A percentile compares a stretch with the other conserved stretches of the same genome.
phyloP scores from a whole-genome alignment of 2,329 filamentous ascomycete species.

The Fusarium metavorans region DNA sequence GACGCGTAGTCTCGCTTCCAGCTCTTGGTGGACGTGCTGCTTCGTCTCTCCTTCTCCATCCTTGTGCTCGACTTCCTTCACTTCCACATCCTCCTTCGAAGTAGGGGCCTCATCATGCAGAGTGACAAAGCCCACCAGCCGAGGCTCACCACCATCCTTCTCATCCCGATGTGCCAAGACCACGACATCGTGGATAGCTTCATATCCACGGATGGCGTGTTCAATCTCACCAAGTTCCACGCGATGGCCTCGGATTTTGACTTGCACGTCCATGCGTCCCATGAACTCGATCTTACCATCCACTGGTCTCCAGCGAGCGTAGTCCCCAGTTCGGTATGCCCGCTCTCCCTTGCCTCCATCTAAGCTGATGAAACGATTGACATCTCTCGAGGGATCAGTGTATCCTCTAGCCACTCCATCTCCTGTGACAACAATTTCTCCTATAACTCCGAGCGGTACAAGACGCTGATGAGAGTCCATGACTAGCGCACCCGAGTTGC shows the following conservation, averaged over 20 bases:
- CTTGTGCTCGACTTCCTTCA: background rate
- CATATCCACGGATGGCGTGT: conserved; percentile 24
- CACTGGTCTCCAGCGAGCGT: conserved; percentile 27
- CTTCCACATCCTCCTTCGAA: background rate
- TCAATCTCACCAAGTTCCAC: conserved; percentile 38
- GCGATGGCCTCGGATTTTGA: conserved; percentile 48
- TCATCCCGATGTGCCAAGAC: conserved; percentile 26
- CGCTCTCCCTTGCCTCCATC: background rate
- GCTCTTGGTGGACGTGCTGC: background rate
- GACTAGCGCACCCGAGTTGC: conserved; percentile 38
- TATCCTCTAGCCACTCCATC: conserved; percentile 35
- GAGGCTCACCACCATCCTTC: conserved; percentile 24
- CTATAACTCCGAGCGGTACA: conserved; percentile 42
- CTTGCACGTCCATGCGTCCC: conserved; percentile 43
- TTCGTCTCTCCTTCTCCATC: background rate
- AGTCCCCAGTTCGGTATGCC: conserved; percentile 45
- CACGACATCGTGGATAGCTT: conserved; percentile 31
- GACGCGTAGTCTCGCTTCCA: background rate
- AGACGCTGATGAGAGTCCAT: conserved; percentile 40
- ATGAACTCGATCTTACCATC: conserved; percentile 45
- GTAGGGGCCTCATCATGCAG: background rate
- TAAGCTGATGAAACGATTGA: conserved; percentile 30
- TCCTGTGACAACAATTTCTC: conserved; percentile 45
- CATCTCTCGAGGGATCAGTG: conserved; percentile 17
- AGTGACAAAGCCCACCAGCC: conserved; percentile 3